These are phyloP conservation scores for Magnusiomyces tetraspermus DNA, from an alignment of 1,139 yeast species.

Conservation along the genomic window DNA sequence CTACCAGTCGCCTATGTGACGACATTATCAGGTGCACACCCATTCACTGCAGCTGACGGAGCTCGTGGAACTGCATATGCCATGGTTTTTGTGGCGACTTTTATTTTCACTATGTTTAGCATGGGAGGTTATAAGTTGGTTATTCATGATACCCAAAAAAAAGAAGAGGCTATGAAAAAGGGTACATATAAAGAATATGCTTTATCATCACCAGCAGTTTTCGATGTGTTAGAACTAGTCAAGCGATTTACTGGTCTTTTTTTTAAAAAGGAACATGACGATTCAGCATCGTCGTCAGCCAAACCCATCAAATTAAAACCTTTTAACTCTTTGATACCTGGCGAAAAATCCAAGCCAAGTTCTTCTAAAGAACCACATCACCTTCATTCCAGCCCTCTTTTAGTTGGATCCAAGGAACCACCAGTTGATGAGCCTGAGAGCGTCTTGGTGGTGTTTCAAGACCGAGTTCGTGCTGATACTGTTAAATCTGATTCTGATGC, in stretches of 20 bases:
- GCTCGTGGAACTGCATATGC: constrained; percentile 79
- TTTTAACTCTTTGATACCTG: background rate
- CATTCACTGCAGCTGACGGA: constrained; percentile 51
- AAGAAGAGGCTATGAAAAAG: constrained; percentile 6
- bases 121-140: constrained; percentile 64
- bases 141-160: constrained; percentile 50
- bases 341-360: background rate
- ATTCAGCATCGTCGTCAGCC: too few species aligned
- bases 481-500: background rate
- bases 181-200: constrained; percentile 8
- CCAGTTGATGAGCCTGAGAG: background rate
- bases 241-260: background rate
- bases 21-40: constrained; percentile 58
- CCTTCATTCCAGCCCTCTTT: background rate
- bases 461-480: background rate
- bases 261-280: too few species aligned
- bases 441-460: background rate
- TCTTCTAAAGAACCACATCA: background rate
- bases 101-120: constrained; percentile 62
- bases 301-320: too few species aligned
- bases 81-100: constrained; percentile 67
- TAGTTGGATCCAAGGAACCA: background rate
- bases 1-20: constrained; percentile 84
- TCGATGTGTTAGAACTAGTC: background rate
- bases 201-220: constrained; percentile 1